Evolutionary conservation across 2,329 filamentous ascomycete genomes (phyloP), one percentile per base, ranked within the genome.

Genomic region (Neonectria coccinea): DNA sequence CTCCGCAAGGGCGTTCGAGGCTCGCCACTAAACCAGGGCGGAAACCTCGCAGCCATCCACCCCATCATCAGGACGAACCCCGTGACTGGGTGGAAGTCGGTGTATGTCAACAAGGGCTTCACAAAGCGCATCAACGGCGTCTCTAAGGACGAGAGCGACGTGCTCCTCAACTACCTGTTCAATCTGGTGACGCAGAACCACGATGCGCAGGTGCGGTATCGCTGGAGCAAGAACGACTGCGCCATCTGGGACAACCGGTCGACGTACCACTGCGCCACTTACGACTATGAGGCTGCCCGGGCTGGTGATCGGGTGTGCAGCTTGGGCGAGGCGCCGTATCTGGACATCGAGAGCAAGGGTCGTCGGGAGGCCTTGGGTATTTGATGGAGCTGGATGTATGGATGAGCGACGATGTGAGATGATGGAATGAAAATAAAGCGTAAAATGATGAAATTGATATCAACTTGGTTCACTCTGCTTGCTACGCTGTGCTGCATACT

Each of bases 221-320:
- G 80, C 56, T 87, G 85, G 85, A 78, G 77, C 57, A 78, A 82
- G 71, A 85, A 86, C 60, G 84, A 87, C 68, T 72, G 84, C 5
- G 85, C 88, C 1, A 89, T 91, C 67, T 92, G 89, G 89, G 89
- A 92, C 72, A 91, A 91, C 70, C 77, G 83, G 55, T 82, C 77
- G 31, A 84, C 79, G 11, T 81, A 78, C 68, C 82, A 84, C 65
- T 81, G 84, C 41, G 88, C 87, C 0, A 91, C 87, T 0, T 89
- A 86, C 66, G 89, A 91, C 68, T 91, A 90, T 12, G 79, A 70
- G 5, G 80, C 79, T 7, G 79, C 79, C 1, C 73, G 81, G 4
- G 75, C 76, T n/a, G 81, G 81, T 4, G 78, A 83, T 59, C 74
- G 81, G 1, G 81, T 82, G 0, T 78, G 76, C 41, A 80, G 78